These are phyloP conservation scores for Linnemannia hyalina DNA, from an alignment of 192 early-diverging fungal species.

Conservation along the genomic window DNA sequence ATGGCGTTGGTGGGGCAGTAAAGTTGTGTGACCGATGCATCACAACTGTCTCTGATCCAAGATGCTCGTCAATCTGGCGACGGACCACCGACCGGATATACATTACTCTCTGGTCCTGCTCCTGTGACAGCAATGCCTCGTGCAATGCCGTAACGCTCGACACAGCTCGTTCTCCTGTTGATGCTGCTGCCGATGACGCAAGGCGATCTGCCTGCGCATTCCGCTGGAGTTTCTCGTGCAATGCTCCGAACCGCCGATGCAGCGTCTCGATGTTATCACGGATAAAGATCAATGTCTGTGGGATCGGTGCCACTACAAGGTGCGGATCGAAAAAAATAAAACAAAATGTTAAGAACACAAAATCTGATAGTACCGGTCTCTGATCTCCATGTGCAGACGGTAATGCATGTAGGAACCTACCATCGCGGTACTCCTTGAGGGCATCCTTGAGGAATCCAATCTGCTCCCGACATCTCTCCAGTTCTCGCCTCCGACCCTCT, in stretches of 20 bases:
- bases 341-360: background rate
- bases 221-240: conserved; percentile 24
- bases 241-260: conserved; percentile 33
- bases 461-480: conserved; percentile 44
- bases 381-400: background rate
- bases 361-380: background rate
- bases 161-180: background rate
- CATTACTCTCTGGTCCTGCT: conserved; percentile 26
- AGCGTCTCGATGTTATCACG: conserved; percentile 53
- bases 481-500: conserved; percentile 26
- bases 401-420: background rate
- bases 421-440: conserved; percentile 32
- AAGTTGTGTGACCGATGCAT: background rate
- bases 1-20: conserved; percentile 10
- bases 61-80: conserved; percentile 33
- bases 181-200: conserved; percentile 5
- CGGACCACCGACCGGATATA: conserved; percentile 44
- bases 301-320: conserved; percentile 34
- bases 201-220: background rate
- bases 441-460: conserved; percentile 48
- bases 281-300: conserved; percentile 49
- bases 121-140: conserved; percentile 27
- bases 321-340: background rate
- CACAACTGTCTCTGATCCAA: conserved; percentile 5
- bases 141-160: conserved; percentile 17